phyloP scores from a whole-genome alignment of 148 eudicot species.

The Chenopodium quinoa region DNA sequence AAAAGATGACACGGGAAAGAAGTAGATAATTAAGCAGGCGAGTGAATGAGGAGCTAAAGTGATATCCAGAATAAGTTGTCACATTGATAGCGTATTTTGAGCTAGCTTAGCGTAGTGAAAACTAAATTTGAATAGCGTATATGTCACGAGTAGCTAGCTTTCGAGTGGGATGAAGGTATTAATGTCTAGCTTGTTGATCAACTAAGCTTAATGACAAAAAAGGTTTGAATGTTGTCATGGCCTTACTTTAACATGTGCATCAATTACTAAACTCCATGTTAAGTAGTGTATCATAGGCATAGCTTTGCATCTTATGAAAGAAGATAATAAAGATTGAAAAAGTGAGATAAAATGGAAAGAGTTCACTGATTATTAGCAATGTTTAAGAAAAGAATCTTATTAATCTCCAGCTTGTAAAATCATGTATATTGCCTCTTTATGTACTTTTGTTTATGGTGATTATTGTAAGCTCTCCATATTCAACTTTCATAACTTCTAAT shows the following conservation, averaged over 20 bases:
- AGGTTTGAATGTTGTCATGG: neutral
- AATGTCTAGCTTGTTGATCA: constrained; percentile 3
- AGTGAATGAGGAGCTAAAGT: too few relatives aligned
- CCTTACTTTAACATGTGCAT: constrained; percentile 6
- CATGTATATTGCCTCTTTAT: constrained; percentile 5
- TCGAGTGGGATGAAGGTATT: neutral
- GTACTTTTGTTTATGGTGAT: neutral
- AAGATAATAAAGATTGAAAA: constrained; percentile 13
- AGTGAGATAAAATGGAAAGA: constrained; percentile 5
- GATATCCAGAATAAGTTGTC: neutral
- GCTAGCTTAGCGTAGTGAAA: too few relatives aligned
- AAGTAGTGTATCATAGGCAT: neutral
- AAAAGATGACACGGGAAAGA: neutral
- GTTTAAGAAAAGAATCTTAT: constrained; percentile 29
- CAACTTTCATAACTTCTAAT: neutral
- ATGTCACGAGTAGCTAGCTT: neutral
- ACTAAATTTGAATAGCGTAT: too few relatives aligned
- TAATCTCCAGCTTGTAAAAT: constrained; percentile 5
- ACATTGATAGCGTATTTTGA: neutral
- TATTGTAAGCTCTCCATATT: neutral
- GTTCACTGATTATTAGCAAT: constrained; percentile 13
- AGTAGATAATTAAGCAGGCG: neutral
- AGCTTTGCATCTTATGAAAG: constrained; percentile 11
- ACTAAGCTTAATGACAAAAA: neutral
- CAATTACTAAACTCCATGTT: neutral